A percentile compares a stretch with the other conserved stretches of the same genome.
phyloP scores from a whole-genome alignment of 1,139 yeast species.

The Geotrichum fermentans region DNA sequence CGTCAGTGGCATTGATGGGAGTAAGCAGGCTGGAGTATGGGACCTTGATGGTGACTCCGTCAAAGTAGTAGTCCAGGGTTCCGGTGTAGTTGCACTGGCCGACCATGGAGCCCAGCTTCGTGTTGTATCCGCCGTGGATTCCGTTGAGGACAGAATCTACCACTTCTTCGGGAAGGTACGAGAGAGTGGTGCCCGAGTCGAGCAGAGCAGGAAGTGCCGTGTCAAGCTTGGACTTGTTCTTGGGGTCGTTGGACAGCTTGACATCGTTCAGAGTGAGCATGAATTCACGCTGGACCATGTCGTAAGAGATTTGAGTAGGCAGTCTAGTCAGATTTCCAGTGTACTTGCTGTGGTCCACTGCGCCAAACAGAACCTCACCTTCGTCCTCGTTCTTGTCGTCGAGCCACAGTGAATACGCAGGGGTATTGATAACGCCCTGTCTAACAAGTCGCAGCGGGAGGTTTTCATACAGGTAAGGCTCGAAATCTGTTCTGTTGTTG shows the following conservation, averaged over 20 bases:
- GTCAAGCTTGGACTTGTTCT: not conserved
- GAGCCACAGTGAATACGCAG: constrained; percentile 48
- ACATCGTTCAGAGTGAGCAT: constrained; percentile 3
- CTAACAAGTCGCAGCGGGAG: constrained; percentile 43
- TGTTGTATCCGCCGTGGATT: constrained; percentile 2
- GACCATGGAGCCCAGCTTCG: not conserved
- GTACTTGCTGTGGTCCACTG: constrained; percentile 49
- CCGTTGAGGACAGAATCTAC: constrained; percentile 3
- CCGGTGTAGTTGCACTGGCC: constrained; percentile 6
- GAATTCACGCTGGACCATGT: not conserved
- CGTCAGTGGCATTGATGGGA: not conserved
- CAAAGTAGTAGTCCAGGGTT: constrained; percentile 38
- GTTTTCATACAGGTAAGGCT: constrained; percentile 27
- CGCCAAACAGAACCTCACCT: constrained; percentile 54
- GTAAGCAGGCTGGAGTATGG: constrained; percentile 25
- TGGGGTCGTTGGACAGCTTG: not conserved
- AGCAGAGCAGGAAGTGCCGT: constrained; percentile 10
- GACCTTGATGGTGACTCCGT: constrained; percentile 36
- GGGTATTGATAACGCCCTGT: constrained; percentile 43
- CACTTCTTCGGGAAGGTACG: constrained; percentile 11
- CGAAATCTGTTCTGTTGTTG: constrained; percentile 30
- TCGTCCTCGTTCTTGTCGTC: constrained; percentile 36
- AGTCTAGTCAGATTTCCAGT: constrained; percentile 38
- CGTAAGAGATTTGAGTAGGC: constrained; percentile 8
- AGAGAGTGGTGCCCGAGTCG: constrained; percentile 14